Percentiles rank a stretch among this genome's conserved stretches.
These are phyloP conservation scores for Gillenia trifoliata DNA, from an alignment of 306 rosid species.

Conservation along the genomic window DNA sequence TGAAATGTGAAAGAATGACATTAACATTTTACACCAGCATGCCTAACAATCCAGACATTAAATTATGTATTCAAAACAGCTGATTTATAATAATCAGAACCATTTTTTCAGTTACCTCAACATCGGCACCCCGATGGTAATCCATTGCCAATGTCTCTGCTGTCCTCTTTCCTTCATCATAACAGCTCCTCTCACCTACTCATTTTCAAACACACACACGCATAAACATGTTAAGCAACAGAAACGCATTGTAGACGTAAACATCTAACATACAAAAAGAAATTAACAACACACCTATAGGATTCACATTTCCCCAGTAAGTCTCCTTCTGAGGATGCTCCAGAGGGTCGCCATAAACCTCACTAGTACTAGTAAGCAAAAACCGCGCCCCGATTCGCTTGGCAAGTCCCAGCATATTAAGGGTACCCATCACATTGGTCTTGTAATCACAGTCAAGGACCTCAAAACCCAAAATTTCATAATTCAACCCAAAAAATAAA, in stretches of 20 bases:
- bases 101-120: slow-evolving; percentile 52
- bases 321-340: slow-evolving; percentile 99
- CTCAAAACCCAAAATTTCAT: background rate
- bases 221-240: background rate
- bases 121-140: slow-evolving; percentile 94
- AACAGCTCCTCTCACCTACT: slow-evolving; percentile 93
- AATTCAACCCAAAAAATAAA: background rate
- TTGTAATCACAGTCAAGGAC: slow-evolving; percentile 71
- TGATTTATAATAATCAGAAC: slow-evolving; percentile 4
- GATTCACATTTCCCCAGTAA: slow-evolving; percentile 98
- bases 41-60: background rate
- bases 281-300: slow-evolving; percentile 63
- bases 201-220: slow-evolving; percentile 4
- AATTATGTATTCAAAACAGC: background rate
- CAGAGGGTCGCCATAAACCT: slow-evolving; percentile 93
- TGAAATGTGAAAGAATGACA: background rate
- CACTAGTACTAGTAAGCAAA: slow-evolving; percentile 91
- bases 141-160: slow-evolving; percentile 95
- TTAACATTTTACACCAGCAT: background rate
- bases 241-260: background rate
- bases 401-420: slow-evolving; percentile 94
- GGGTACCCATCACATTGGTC: slow-evolving; percentile 99
- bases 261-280: background rate
- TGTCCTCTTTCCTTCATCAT: slow-evolving; percentile 96
- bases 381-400: slow-evolving; percentile 95